A percentile compares a stretch with the other conserved stretches of the same genome.
These are phyloP conservation scores for Solanum ossicruentum DNA, from an alignment of 257 asterid species.

Conservation along the genomic window DNA sequence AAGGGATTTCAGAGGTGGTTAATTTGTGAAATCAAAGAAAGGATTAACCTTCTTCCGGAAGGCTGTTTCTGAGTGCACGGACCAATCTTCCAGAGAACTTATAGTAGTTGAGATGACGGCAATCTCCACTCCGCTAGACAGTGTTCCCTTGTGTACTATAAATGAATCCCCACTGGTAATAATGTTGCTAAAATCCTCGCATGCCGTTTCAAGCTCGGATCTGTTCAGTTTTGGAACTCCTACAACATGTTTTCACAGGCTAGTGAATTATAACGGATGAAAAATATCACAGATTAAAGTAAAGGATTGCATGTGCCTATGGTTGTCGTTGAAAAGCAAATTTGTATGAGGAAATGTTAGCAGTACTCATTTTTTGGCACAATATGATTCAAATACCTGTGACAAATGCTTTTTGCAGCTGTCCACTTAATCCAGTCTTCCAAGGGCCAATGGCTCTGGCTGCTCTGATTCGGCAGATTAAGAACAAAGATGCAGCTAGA, in stretches of 20 bases:
- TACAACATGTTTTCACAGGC: conserved; percentile 1
- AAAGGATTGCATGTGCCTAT: background rate
- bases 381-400: conserved; percentile 33
- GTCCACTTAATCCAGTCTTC: conserved; percentile 93
- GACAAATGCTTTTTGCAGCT: conserved; percentile 84
- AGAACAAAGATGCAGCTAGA: conserved; percentile 17
- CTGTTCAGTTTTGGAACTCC: conserved; percentile 92
- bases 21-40: background rate
- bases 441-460: conserved; percentile 59
- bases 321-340: background rate
- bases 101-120: conserved; percentile 69
- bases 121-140: conserved; percentile 91
- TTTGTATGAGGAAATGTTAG: background rate
- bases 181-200: conserved; percentile 97
- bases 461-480: conserved; percentile 45
- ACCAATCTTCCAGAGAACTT: conserved; percentile 53
- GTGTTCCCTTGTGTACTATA: conserved; percentile 74
- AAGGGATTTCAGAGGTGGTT: background rate
- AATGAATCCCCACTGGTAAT: conserved; percentile 23
- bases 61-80: conserved; percentile 45
- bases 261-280: background rate
- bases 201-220: conserved; percentile 72
- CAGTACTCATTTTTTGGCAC: background rate
- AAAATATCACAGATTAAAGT: background rate
- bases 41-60: conserved; percentile 63